Conservation (phyloP, 768 basidiomycete genomes). For the Scleroderma bovista region DNA sequence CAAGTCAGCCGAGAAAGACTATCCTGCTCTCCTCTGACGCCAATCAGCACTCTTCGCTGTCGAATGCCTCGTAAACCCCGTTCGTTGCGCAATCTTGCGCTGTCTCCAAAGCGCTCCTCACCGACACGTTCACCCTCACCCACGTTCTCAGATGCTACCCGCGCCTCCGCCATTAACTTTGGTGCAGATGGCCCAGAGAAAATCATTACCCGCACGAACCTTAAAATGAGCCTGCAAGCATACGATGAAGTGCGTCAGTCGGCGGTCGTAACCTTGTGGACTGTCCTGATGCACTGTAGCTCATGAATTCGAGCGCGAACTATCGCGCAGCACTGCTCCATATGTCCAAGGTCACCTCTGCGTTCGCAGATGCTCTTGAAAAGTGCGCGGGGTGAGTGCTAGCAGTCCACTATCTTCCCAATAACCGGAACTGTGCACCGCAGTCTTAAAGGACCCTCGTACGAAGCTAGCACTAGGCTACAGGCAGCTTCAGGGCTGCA, state of each 20-base stretch:
- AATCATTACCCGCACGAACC: slow-evolving; percentile 75
- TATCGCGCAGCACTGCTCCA: slow-evolving; percentile 79
- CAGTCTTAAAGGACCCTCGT: slow-evolving; percentile 74
- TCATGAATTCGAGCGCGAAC: slow-evolving; percentile 67
- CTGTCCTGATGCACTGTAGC: slow-evolving; percentile 40
- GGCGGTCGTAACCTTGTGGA: not conserved
- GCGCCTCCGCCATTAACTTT: slow-evolving; percentile 73
- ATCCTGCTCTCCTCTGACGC: slow-evolving; percentile 3
- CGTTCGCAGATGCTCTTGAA: slow-evolving; percentile 84
- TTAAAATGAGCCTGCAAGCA: slow-evolving; percentile 71
- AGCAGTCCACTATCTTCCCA: not conserved
- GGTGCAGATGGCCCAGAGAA: slow-evolving; percentile 70
- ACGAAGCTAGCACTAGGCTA: slow-evolving; percentile 75
- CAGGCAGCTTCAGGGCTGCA: slow-evolving; percentile 87
- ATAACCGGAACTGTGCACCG: not conserved
- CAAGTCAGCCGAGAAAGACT: too few relatives aligned
- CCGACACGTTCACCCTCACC: slow-evolving; percentile 71
- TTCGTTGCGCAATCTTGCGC: slow-evolving; percentile 49
- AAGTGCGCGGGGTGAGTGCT: slow-evolving; percentile 68
- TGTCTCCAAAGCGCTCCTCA: slow-evolving; percentile 40
- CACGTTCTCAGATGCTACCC: slow-evolving; percentile 77
- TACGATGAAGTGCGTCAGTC: slow-evolving; percentile 69
- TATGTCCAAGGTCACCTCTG: slow-evolving; percentile 78
- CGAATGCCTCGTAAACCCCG: slow-evolving; percentile 48
- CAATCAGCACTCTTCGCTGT: slow-evolving; percentile 9